Evolutionary conservation across 768 basidiomycete genomes (phyloP), one percentile per base, ranked within the genome.

Genomic region (Tricholoma hemisulphureum): DNA sequence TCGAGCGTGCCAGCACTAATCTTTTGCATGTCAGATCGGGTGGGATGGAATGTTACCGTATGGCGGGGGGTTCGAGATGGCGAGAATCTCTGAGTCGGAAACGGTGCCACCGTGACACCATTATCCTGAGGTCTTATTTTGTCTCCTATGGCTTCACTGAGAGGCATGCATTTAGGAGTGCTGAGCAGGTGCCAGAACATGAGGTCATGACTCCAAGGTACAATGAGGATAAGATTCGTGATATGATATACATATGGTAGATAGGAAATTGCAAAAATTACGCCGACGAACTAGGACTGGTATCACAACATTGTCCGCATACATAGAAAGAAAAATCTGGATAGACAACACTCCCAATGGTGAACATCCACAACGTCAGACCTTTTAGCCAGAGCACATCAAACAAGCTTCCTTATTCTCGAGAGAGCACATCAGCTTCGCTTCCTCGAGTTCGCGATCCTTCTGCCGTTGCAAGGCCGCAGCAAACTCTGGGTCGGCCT

Each of bases 391-490:
- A 59, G 91, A 93, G 75, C 92, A 94, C 92, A 95, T 95, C 70
- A 94, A 65, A 68, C 93, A 96, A 1, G 90, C 92, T 55, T 96
- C 94, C 79, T 95, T 95, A 75, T 96, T 96, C 72, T 95, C 93
- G 50, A 96, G 64, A 61, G 91, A 92, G 68, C 95, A 96, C 69
- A 82, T 73, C 57, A 95, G 71, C 74, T 88, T 87, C 5, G 87
- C 95, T 58, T 91, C 87, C 71, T 91, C 95, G 3, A 85, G 73
- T 74, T 93, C 87, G 16, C 88, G 82, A 51, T 87, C 84, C 62
- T 82, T 81, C 66, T 86, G 85, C 50, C 88, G 76, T 63, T 83
- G 75, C 51, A 94, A 72, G 0, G 93, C 92, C 31, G 87, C 91
- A 10, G 88, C 88, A 63, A 87, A 93, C 67, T 92, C 93, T 3